These are phyloP conservation scores for Pseudoscleropodium purum DNA, from an alignment of 225 moss, liverwort and hornwort genomes.

Conservation along the genomic window DNA sequence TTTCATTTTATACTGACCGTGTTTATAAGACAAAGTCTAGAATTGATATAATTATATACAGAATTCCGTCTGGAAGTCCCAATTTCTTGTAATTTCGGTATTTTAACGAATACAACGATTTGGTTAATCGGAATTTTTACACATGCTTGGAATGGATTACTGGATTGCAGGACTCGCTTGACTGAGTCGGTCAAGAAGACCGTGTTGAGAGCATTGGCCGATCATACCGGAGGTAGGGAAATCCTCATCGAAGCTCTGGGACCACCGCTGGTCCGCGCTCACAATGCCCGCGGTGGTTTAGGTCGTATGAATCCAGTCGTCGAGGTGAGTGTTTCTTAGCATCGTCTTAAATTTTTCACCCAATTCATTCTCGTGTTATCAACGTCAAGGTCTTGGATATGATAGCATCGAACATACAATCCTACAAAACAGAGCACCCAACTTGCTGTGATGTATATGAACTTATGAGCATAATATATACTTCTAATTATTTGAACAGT, in stretches of 20 bases:
- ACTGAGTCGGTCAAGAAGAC: not conserved
- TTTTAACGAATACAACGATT: not conserved
- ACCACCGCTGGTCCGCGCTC: not conserved
- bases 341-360: not conserved
- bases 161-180: not conserved
- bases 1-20: not conserved
- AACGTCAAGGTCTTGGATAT: not conserved
- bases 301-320: not conserved
- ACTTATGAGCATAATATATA: not conserved
- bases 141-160: not conserved
- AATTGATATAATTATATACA: not conserved
- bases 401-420: not conserved
- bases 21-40: no score
- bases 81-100: not conserved
- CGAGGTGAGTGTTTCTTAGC: not conserved
- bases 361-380: not conserved
- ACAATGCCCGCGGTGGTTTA: not conserved
- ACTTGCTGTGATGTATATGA: not conserved
- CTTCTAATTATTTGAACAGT: not conserved
- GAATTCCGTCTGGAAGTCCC: not conserved
- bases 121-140: not conserved
- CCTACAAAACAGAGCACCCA: not conserved
- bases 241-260: not conserved
- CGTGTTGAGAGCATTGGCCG: not conserved
- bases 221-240: not conserved